Conservation (phyloP, 1,284 basidiomycete genomes). For the Moesziomyces aphidis region DNA sequence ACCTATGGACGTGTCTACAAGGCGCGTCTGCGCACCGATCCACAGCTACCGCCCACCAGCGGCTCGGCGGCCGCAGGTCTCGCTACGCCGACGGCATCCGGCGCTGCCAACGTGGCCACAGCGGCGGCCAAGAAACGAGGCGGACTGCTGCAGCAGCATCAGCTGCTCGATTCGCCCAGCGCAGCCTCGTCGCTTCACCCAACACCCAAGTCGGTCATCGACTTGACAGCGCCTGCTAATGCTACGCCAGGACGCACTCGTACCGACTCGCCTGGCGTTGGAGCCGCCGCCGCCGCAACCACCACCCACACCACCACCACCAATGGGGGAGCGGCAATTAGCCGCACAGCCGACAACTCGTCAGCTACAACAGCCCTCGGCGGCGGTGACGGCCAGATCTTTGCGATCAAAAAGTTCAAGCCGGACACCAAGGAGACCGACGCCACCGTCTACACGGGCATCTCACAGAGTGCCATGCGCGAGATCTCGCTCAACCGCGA, state of each 20-base stretch:
- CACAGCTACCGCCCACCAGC: not conserved
- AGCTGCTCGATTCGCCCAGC: conserved; percentile 25
- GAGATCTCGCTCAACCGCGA: conserved; percentile 98
- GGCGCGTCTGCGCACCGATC: conserved; percentile 73
- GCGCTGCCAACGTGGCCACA: not conserved
- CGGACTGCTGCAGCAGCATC: conserved; percentile 27
- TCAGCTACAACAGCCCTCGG: not conserved
- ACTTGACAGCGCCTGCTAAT: conserved; percentile 2
- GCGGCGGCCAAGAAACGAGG: conserved; percentile 18
- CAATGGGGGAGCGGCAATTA: no score
- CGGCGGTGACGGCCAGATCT: conserved; percentile 64
- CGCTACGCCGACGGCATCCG: not conserved
- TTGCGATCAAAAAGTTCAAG: conserved; percentile 99
- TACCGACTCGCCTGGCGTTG: conserved; percentile 24
- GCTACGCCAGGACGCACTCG: conserved; percentile 9
- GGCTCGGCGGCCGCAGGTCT: not conserved
- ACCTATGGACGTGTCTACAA: conserved; percentile 99
- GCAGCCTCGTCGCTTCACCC: conserved; percentile 22
- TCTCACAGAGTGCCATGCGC: conserved; percentile 94
- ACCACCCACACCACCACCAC: no score
- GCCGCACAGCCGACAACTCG: not conserved
- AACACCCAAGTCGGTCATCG: conserved; percentile 21
- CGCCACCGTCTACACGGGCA: conserved; percentile 84
- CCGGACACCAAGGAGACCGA: conserved; percentile 79
- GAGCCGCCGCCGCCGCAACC: conserved; percentile 2